Conservation (phyloP, 1,139 yeast species). For the Spencermartinsiella ligniputridi region DNA sequence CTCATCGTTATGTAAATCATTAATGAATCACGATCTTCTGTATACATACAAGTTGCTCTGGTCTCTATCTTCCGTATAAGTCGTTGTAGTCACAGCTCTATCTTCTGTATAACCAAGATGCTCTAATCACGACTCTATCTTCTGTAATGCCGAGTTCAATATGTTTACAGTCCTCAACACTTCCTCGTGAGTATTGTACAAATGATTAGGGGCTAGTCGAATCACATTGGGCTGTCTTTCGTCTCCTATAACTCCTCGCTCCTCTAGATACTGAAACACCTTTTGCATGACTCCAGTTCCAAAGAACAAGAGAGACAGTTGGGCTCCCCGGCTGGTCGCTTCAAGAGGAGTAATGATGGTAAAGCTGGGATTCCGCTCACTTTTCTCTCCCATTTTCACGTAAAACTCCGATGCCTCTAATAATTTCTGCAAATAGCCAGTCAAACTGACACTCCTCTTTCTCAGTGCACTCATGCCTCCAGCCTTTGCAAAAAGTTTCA, state of each 20-base stretch:
- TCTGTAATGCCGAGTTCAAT: slow-evolving; percentile 42
- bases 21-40: no score
- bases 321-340: slow-evolving; percentile 66
- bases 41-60: no score
- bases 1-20: no score
- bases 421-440: slow-evolving; percentile 50
- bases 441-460: slow-evolving; percentile 52
- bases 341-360: slow-evolving; percentile 68
- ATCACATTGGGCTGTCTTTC: slow-evolving; percentile 88
- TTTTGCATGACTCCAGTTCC: slow-evolving; percentile 57
- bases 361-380: slow-evolving; percentile 41
- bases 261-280: slow-evolving; percentile 45
- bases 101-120: no score
- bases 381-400: slow-evolving; percentile 29
- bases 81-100: no score
- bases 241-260: slow-evolving; percentile 70
- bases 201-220: slow-evolving; percentile 76
- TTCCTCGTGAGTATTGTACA: slow-evolving; percentile 74
- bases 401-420: slow-evolving; percentile 42
- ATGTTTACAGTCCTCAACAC: slow-evolving; percentile 45
- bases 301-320: slow-evolving; percentile 65
- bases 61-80: no score
- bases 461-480: slow-evolving; percentile 65
- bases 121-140: neutral
- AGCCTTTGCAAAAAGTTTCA: slow-evolving; percentile 53